Base-by-base conservation (phyloP, 208 protist genomes). In the Lotmaria passim region DNA sequence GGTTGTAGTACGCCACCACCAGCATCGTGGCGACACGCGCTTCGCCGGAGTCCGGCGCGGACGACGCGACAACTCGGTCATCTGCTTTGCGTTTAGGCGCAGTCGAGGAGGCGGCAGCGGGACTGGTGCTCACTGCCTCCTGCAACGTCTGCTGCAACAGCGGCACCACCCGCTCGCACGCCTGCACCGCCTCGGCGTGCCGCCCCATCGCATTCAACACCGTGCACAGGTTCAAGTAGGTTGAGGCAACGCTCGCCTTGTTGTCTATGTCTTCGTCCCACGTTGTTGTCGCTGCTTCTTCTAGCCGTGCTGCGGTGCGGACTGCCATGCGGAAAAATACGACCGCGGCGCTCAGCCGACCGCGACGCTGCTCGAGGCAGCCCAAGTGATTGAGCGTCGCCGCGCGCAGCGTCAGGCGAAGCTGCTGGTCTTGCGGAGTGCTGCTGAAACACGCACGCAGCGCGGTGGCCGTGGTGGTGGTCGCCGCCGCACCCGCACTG, bases 371-470 rank as follows among this genome's bases (percentile, higher is more conserved):
- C 65, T 95, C 87, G 75, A 97, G 85, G 66, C 90, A 96, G 15
- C 93, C 93, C 30, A 95, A 79, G 75, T 97, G 95, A 78, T 97
- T 97, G 48, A 86, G 79, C 60, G 93, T 97, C 6, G 89, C 73
- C 1, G 89, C 91, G 46, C 90, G 89, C 62, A 96, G 75, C 3
- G 82, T 73, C 12, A 91, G 66, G 34, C 93, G 76, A 11, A 69
- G 46, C 21, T 76, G 71, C 71, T 76, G 71, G 24, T 76, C 71
- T 10, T 70, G 71, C 36, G 63, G 48, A 2, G 60, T 69, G 12
- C 51, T 23, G 2, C 44, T 17, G 23, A 69, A 69, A 57, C 62
- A 64, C 12, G 60, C 60, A 3, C 68, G 68, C 43, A 78, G 38
- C 14, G 72, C 62, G 1, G 72, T 41, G 17, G 71, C 71, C 11